Base-by-base conservation (phyloP, 2,329 filamentous ascomycete species). In the Aspergillus cejpii region DNA sequence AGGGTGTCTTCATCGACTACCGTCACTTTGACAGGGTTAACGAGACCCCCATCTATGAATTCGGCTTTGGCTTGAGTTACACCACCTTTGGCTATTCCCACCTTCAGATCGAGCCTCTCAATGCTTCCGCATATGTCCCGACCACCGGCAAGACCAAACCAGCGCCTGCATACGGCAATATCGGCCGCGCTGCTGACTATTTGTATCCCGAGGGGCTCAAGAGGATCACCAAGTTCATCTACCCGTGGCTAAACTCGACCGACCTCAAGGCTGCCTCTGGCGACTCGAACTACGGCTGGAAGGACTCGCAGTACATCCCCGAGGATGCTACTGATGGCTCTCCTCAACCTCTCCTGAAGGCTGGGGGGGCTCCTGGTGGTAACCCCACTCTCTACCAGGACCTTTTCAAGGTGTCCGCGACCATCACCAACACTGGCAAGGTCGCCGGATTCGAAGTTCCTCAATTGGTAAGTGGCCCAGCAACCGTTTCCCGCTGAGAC, bases 211-310 rank as follows among this genome's bases (percentile, higher is more conserved):
- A 67, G 20, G 72, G 70, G 53, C 64, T 79, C 51, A 66, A 71
- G 15, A 70, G 68, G 10, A 66, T 81, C 40, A 64, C 66, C 17
- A 61, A 67, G 20, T 84, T 79, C 69, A 80, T 83, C 61, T 84
- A 83, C 63, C 79, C 80, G 2, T 84, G 76, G 66, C 67, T 84
- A 54, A 83, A 81, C 70, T 74, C 70, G 24, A 81, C 78, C 36
- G 71, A 79, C 53, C 69, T 79, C 8, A 62, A 66, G 40, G 66
- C 67, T 19, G 72, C 79, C 2, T 73, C 75, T 15, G 68, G 65
- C 26, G 76, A 80, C 50, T 69, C 72, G 0, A 57, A 75, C 48
- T 83, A 82, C 57, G 79, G 77, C 40, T 54, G 71, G 49, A 65
- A 74, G 8, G 58, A 69, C 34, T 68, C 67, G n/a, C 55, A 70